phyloP scores from a whole-genome alignment of 192 early-diverging fungal species.

The Linnemannia elongata region DNA sequence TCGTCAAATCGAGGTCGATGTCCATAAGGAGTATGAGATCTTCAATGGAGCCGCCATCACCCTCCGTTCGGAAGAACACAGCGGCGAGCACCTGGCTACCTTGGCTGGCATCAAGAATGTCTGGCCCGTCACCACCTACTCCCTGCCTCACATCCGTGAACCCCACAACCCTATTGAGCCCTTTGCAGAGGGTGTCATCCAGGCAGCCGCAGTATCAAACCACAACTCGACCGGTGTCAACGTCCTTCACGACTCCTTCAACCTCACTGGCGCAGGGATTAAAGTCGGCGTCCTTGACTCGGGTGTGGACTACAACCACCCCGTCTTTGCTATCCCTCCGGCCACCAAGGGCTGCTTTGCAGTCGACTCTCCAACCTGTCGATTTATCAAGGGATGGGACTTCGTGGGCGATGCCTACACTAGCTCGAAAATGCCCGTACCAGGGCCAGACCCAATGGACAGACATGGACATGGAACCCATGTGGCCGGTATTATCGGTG shows the following conservation, averaged over 20 bases:
- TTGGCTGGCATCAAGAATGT: conserved; percentile 54
- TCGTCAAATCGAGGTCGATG: conserved; percentile 22
- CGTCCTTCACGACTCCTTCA: conserved; percentile 60
- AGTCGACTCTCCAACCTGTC: conserved; percentile 49
- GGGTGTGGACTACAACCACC: conserved; percentile 77
- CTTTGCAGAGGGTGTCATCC: not conserved
- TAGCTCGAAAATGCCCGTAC: not conserved
- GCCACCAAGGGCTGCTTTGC: conserved; percentile 76
- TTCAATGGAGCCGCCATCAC: conserved; percentile 63
- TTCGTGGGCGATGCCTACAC: conserved; percentile 71
- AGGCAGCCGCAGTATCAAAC: conserved; percentile 27
- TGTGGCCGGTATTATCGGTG: conserved; percentile 70
- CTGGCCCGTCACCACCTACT: conserved; percentile 65
- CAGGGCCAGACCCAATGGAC: conserved; percentile 62
- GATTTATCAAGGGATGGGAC: conserved; percentile 71
- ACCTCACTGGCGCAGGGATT: conserved; percentile 72
- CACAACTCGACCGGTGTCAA: conserved; percentile 69
- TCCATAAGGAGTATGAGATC: conserved; percentile 53
- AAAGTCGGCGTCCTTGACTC: conserved; percentile 78
- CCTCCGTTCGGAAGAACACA: conserved; percentile 36
- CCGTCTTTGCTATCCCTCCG: conserved; percentile 20
- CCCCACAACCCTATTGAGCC: conserved; percentile 4
- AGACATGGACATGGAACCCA: conserved; percentile 81
- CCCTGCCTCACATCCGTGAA: conserved; percentile 17
- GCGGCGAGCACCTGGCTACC: conserved; percentile 40